Base-by-base conservation (phyloP, 208 protist genomes). In the Wallacemonas sp. region DNA sequence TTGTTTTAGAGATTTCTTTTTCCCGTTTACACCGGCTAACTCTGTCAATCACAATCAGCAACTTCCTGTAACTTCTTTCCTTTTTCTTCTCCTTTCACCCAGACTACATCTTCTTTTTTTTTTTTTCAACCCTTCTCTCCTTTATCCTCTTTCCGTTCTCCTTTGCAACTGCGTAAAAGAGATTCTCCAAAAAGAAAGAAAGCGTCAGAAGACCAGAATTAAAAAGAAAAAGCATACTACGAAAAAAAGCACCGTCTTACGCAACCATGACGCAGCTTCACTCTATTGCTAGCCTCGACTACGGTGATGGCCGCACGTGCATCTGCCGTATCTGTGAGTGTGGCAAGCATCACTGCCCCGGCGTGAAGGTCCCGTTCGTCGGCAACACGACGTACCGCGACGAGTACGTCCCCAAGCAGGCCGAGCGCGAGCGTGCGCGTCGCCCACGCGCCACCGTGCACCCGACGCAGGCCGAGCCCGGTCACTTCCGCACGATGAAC, bases 401-500 rank as follows among this genome's bases (percentile, higher is more conserved):
- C 41, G 87, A 93, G 77, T 95, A 91, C 71, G 85, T 93, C 33
- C 87, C 87, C 32, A 95, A 95, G 83, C 67, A 49, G 50, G 57
- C 78, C 0, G 87, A 91, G 50, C 80, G 76, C 3, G 84, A 91
- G 28, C 74, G 72, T 2, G 61, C 72, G 36, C 77, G 79, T 61
- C 74, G 65, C 28, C 49, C 41, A 0, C 82, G 75, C 25, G 74
- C 67, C 18, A 67, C 77, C 8, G 76, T 89, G n/a, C 82, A 89
- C 36, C 83, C 84, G 31, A 84, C 77, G 22, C 93, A 92, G 62
- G 87, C 87, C 45, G 86, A 92, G 63, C 87, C 87, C 20, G 87
- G 82, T 29, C 90, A 95, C 73, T 95, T 91, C 69, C 91, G 92
- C 62, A 95, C 90, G 5, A 95, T 87, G 20, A 92, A 95, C 59